Evolutionary conservation across 169 alveolate species (phyloP), one percentile per base, ranked within the genome.

Genomic region (Eimeria brunetti): DNA sequence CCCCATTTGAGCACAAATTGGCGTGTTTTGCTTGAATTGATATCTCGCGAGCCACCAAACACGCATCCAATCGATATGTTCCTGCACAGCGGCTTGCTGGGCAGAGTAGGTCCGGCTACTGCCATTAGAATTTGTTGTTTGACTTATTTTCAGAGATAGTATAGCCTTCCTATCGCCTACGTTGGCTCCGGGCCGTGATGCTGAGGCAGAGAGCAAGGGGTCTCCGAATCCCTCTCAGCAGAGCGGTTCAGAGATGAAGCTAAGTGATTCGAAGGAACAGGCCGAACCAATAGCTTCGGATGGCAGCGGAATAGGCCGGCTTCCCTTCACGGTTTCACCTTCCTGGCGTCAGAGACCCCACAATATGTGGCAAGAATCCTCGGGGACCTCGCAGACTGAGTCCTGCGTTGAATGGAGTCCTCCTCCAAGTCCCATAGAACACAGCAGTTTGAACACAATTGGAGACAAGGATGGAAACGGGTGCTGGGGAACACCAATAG

Each of bases 391-490:
- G 51, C 92, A 86, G 81, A 86, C 78, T 9, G 92, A 86, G 41
- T 81, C 78, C n/a, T 49, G 83, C 11, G 92, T 83, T 86, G 92
- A 86, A 51, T 86, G 92, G 92, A 86, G 92, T 30, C 78, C 92
- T 1, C 90, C 90, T 24, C 83, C 83, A 18, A 86, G 92, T 27
- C 92, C 92, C 20, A 24, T 86, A 38, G 92, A 62, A 44, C 92
- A 60, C 67, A 62, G 53, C 71, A 81, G 92, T 62, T 36, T 60
- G 51, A 86, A 62, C 41, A 38, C 36, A 36, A n/a, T 22, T 36
- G 64, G 81, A 62, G 92, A 14, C 24, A 60, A 62, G 49, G 92
- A 86, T 5, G 64, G 62, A 49, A 24, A 41, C 41, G 64, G 62
- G 41, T 86, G 92, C 67, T 86, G 92, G 92, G 83, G 44, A 62